phyloP scores from a whole-genome alignment of 176 grass and related monocot species.

The Lolium perenne region DNA sequence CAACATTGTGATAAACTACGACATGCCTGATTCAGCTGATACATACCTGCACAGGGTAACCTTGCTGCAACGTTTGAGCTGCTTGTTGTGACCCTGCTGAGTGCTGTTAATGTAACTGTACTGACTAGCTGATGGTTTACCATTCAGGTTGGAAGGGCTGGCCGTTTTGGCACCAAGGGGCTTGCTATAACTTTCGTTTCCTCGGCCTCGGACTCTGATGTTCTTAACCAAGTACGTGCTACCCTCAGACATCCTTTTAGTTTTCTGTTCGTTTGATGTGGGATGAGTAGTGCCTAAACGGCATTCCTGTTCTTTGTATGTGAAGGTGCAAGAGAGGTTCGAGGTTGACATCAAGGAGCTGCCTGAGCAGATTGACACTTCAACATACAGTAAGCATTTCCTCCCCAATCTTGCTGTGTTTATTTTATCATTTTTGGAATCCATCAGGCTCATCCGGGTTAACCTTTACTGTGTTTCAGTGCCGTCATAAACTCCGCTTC shows the following conservation, averaged over 20 bases:
- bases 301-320: not conserved
- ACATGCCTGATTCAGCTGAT: slow-evolving; percentile 98
- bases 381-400: slow-evolving; percentile 90
- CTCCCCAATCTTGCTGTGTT: too few relatives aligned
- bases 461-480: too few relatives aligned
- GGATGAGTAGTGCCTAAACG: slow-evolving; percentile 4
- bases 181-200: slow-evolving; percentile 98
- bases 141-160: slow-evolving; percentile 82
- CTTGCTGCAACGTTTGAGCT: not conserved
- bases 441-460: too few relatives aligned
- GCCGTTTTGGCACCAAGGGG: slow-evolving; percentile 95
- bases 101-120: not conserved
- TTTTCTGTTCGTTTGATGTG: not conserved
- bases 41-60: slow-evolving; percentile 96
- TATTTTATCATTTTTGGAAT: too few relatives aligned
- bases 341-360: slow-evolving; percentile 98
- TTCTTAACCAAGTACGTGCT: slow-evolving; percentile 80
- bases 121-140: not conserved
- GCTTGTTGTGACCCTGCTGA: not conserved
- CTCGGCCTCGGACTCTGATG: slow-evolving; percentile 89
- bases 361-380: slow-evolving; percentile 96
- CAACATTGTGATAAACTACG: slow-evolving; percentile 98
- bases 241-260: not conserved
- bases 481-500: too few relatives aligned
- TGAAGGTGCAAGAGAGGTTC: slow-evolving; percentile 98